These are phyloP conservation scores for Aspergillus nidulans DNA, from an alignment of 495 filamentous ascomycete species.

Conservation along the genomic window DNA sequence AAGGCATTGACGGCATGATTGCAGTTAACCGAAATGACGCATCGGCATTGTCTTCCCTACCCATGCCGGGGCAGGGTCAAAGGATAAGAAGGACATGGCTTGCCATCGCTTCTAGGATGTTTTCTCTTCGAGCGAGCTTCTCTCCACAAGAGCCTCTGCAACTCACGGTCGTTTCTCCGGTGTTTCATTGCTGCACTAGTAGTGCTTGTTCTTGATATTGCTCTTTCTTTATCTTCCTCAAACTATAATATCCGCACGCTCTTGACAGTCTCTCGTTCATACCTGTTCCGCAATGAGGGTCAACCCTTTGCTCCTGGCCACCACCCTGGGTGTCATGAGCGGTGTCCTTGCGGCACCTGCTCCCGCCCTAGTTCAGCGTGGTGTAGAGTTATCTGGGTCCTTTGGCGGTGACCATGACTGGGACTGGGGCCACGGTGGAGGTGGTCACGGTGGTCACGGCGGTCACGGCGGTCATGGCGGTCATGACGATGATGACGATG, in stretches of 20 bases:
- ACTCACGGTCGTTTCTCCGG: constrained; percentile 11
- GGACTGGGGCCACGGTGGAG: not conserved
- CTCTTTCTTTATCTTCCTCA: not conserved
- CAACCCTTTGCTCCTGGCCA: constrained; percentile 7
- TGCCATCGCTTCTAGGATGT: not conserved
- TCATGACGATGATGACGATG: not conserved
- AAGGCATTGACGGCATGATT: constrained; percentile 1
- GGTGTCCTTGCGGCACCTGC: constrained; percentile 12
- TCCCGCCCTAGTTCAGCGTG: constrained; percentile 5
- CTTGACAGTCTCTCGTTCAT: constrained; percentile 7
- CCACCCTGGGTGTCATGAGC: constrained; percentile 6
- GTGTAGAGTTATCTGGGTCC: not conserved
- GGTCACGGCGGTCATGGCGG: not conserved
- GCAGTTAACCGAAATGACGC: constrained; percentile 4
- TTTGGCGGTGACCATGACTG: not conserved
- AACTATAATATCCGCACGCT: not conserved
- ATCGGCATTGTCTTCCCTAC: not conserved
- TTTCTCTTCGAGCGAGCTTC: not conserved
- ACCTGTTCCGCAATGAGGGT: constrained; percentile 8
- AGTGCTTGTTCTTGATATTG: not conserved
- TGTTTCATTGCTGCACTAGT: not conserved
- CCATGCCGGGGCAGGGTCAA: not conserved
- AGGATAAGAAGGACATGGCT: constrained; percentile 8
- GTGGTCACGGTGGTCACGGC: not conserved
- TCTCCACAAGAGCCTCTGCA: constrained; percentile 4